phyloP scores from a whole-genome alignment of 208 protist species.

The Leishmania tarentolae region DNA sequence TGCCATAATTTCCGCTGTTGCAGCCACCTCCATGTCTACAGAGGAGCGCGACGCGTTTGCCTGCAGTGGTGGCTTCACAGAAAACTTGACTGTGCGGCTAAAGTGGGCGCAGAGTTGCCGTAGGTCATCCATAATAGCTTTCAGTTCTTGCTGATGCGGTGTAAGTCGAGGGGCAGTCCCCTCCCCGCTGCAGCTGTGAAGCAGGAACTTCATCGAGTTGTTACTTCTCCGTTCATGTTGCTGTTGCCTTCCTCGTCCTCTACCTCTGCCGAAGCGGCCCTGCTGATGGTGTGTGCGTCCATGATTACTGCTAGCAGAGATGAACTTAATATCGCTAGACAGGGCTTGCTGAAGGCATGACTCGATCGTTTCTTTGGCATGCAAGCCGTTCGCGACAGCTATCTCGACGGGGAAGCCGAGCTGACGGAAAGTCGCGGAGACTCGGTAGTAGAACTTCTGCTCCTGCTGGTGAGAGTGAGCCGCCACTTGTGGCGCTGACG shows the following conservation, averaged over 20 bases:
- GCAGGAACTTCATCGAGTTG: neutral
- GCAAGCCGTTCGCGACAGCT: conserved; percentile 53
- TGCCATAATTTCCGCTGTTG: neutral
- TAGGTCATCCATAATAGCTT: conserved; percentile 75
- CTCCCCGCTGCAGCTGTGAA: neutral
- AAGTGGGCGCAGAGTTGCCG: conserved; percentile 76
- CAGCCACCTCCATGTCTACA: neutral
- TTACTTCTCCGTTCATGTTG: conserved; percentile 6
- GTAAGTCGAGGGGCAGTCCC: conserved; percentile 23
- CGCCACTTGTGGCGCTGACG: neutral
- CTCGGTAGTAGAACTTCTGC: conserved; percentile 51
- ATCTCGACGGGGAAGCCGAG: conserved; percentile 88
- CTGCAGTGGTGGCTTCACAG: conserved; percentile 63
- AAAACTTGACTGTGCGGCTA: conserved; percentile 77
- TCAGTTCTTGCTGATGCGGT: conserved; percentile 75
- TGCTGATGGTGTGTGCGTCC: conserved; percentile 6
- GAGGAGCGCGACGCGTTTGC: neutral
- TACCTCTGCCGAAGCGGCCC: conserved; percentile 5
- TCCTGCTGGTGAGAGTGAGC: neutral
- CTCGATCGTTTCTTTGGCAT: conserved; percentile 51
- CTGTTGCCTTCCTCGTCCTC: conserved; percentile 16
- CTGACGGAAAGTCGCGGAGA: conserved; percentile 77
- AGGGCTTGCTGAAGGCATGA: conserved; percentile 70
- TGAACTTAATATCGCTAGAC: conserved; percentile 80
- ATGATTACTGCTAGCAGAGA: conserved; percentile 22